Conservation (phyloP, 768 basidiomycete species). For the Serendipita sp. region DNA sequence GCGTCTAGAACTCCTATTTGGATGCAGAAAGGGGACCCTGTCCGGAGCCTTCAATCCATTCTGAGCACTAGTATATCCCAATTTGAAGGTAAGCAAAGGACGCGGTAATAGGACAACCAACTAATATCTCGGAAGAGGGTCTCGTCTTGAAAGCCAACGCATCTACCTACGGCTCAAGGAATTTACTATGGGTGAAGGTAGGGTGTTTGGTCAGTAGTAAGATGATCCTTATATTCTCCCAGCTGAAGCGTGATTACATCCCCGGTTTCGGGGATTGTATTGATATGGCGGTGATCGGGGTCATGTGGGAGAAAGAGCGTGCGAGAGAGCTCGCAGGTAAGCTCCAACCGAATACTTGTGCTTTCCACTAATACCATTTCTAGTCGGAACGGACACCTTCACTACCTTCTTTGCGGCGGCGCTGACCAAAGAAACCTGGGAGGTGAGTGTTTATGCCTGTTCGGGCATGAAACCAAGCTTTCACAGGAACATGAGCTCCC, state of each 20-base stretch:
- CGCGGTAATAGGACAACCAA: background rate
- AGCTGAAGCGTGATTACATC: conserved; percentile 79
- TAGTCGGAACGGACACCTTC: conserved; percentile 53
- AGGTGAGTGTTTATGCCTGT: conserved; percentile 6
- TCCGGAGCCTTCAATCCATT: background rate
- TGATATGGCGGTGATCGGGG: conserved; percentile 65
- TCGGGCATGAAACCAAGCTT: background rate
- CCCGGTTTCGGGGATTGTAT: conserved; percentile 66
- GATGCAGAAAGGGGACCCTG: conserved; percentile 1
- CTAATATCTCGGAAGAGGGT: conserved; percentile 21
- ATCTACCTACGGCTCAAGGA: conserved; percentile 48
- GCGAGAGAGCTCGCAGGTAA: conserved; percentile 62
- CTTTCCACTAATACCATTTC: background rate
- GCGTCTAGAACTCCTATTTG: background rate
- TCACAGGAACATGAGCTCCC: conserved; percentile 32
- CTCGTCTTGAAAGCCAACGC: conserved; percentile 63
- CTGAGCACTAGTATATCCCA: background rate
- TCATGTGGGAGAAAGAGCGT: conserved; percentile 64
- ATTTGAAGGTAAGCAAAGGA: background rate
- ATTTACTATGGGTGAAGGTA: conserved; percentile 68
- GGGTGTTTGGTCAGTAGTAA: conserved; percentile 10
- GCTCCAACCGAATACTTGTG: conserved; percentile 12
- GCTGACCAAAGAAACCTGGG: conserved; percentile 34
- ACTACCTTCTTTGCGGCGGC: conserved; percentile 75
- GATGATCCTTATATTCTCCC: background rate